These are phyloP conservation scores for Borealophlyctis nickersoniae DNA, from an alignment of 192 early-diverging fungal species.

Conservation along the genomic window DNA sequence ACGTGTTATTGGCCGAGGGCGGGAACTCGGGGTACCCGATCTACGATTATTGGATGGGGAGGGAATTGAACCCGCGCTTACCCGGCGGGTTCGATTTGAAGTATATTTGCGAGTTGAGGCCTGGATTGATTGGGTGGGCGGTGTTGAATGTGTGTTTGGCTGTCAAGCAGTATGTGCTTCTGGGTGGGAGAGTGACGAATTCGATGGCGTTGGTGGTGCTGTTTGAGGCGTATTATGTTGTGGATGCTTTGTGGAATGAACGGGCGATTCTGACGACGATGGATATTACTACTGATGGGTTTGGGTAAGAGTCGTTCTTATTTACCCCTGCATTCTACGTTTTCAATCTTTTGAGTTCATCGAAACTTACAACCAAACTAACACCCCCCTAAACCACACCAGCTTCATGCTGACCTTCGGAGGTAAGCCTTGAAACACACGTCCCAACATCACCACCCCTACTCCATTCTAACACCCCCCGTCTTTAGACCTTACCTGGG, in stretches of 20 bases:
- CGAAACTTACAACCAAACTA: background rate
- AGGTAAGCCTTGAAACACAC: no score
- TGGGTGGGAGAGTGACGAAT: slow-evolving; percentile 63
- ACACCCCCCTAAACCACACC: background rate
- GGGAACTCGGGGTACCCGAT: slow-evolving; percentile 89
- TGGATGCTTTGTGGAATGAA: slow-evolving; percentile 82
- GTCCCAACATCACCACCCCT: background rate
- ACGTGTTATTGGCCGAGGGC: slow-evolving; percentile 69
- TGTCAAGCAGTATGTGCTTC: slow-evolving; percentile 66
- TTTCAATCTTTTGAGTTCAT: slow-evolving; percentile 2
- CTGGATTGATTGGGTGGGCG: slow-evolving; percentile 89
- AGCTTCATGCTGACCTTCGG: slow-evolving; percentile 50
- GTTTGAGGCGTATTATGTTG: slow-evolving; percentile 79
- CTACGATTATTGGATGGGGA: slow-evolving; percentile 95
- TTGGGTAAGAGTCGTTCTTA: slow-evolving; percentile 76
- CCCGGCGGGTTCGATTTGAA: slow-evolving; percentile 77
- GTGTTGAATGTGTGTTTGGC: slow-evolving; percentile 76
- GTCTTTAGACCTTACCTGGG: slow-evolving; percentile 82
- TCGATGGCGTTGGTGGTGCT: slow-evolving; percentile 72
- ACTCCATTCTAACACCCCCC: slow-evolving; percentile 17
- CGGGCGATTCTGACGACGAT: slow-evolving; percentile 88
- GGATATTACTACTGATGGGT: slow-evolving; percentile 97
- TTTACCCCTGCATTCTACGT: no score
- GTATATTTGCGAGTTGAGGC: slow-evolving; percentile 89
- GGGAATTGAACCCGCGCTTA: slow-evolving; percentile 90